phyloP scores from a whole-genome alignment of 345 rosid genomes.

The Streptanthus diversifolius region DNA sequence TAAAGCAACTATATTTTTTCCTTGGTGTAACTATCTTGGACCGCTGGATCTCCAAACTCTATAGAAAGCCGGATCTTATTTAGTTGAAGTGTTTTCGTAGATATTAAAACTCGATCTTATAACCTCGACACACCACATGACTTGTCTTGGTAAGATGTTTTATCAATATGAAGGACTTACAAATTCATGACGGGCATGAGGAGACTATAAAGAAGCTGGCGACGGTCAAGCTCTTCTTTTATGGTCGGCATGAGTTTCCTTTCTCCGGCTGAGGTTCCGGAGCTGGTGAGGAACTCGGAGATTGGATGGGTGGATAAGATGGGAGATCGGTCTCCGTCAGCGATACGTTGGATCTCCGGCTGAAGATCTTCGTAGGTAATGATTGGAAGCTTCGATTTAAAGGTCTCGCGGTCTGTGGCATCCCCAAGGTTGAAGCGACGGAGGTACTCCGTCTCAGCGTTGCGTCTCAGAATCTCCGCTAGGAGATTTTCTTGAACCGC shows the following conservation, averaged over 20 bases:
- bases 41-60: too few relatives aligned
- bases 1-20: too few relatives aligned
- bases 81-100: too few relatives aligned
- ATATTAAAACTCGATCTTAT: too few relatives aligned
- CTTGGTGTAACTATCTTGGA: neutral
- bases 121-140: neutral
- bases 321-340: slow-evolving; percentile 83
- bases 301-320: slow-evolving; percentile 82
- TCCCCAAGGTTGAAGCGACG: slow-evolving; percentile 48
- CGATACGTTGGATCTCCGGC: slow-evolving; percentile 90
- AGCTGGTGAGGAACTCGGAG: slow-evolving; percentile 98
- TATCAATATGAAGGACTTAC: slow-evolving; percentile 40
- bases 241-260: slow-evolving; percentile 97
- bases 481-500: slow-evolving; percentile 57
- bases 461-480: slow-evolving; percentile 62
- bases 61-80: too few relatives aligned
- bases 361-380: slow-evolving; percentile 81
- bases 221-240: slow-evolving; percentile 85
- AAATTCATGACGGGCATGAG: slow-evolving; percentile 98
- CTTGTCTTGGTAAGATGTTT: neutral
- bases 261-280: slow-evolving; percentile 98
- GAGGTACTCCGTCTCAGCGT: slow-evolving; percentile 70
- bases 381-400: slow-evolving; percentile 69
- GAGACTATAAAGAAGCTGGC: slow-evolving; percentile 80
- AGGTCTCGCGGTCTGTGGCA: slow-evolving; percentile 60